A percentile compares a stretch with the other conserved stretches of the same genome.
These are phyloP conservation scores for Rhytidiadelphus loreus DNA, from an alignment of 225 moss, liverwort and hornwort genomes.

Conservation along the genomic window DNA sequence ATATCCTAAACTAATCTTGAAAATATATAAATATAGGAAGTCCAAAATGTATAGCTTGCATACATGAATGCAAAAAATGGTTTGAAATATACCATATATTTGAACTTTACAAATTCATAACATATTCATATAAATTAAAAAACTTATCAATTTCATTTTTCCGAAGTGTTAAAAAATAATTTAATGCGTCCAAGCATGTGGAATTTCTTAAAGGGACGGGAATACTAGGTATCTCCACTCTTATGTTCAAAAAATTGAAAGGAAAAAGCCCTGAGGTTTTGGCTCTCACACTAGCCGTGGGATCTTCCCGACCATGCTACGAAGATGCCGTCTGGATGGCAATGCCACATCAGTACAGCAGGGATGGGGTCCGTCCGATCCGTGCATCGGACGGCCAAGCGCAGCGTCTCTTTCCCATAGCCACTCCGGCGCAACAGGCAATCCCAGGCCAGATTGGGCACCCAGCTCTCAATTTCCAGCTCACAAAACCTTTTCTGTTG, in stretches of 20 bases:
- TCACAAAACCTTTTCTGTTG: neutral
- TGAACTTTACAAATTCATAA: neutral
- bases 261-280: neutral
- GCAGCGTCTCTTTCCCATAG: neutral
- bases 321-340: neutral
- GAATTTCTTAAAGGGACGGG: neutral
- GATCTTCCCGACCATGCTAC: neutral
- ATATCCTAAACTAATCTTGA: rapidly evolving
- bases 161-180: neutral
- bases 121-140: neutral
- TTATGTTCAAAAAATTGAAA: neutral
- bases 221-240: neutral
- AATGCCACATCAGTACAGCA: neutral
- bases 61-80: neutral
- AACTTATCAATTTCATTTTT: neutral
- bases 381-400: neutral
- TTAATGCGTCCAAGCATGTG: neutral
- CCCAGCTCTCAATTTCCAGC: neutral
- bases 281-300: neutral
- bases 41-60: neutral
- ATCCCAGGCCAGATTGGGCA: neutral
- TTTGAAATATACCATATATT: neutral
- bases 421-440: too few species aligned
- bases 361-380: neutral
- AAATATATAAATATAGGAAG: neutral